Evolutionary conservation across 352 stramenopile species (phyloP).

Genomic region (Thalassiosira delicatula): DNA sequence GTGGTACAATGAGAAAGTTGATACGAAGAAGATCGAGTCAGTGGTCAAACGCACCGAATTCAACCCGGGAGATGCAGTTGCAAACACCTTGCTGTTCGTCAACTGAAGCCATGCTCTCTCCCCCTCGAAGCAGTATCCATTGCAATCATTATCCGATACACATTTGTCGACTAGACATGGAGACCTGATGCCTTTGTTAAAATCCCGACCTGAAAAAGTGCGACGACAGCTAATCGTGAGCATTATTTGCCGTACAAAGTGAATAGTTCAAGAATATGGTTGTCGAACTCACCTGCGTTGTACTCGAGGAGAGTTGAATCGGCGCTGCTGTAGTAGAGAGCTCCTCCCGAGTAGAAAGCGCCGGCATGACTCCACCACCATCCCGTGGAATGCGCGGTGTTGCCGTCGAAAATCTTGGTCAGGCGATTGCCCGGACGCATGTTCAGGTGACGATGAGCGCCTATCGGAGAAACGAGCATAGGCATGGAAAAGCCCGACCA

Average conservation of each 20-base stretch:
- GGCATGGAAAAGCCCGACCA: constrained; percentile 70
- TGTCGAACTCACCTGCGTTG: too few species aligned
- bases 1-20: too few species aligned
- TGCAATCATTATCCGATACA: constrained; percentile 3
- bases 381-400: constrained; percentile 56
- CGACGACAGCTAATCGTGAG: too few species aligned
- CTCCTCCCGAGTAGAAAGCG: constrained; percentile 61
- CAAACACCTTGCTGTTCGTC: constrained; percentile 54
- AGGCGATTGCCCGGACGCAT: constrained; percentile 30
- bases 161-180: constrained; percentile 46
- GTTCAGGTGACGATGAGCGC: constrained; percentile 27
- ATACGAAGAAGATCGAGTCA: too few species aligned
- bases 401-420: constrained; percentile 50
- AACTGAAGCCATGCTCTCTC: constrained; percentile 28
- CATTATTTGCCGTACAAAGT: too few species aligned
- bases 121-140: constrained; percentile 10
- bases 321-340: constrained; percentile 66
- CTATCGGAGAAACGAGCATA: constrained; percentile 49
- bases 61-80: constrained; percentile 34
- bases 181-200: constrained; percentile 11
- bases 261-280: too few species aligned
- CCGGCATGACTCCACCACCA: constrained; percentile 60
- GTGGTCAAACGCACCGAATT: too few species aligned
- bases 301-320: too few species aligned
- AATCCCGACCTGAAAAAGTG: too few species aligned